Percentiles rank a stretch among this genome's conserved stretches.
Conservation (phyloP, 2,329 filamentous ascomycete species). For the Hypocreales sp. region DNA sequence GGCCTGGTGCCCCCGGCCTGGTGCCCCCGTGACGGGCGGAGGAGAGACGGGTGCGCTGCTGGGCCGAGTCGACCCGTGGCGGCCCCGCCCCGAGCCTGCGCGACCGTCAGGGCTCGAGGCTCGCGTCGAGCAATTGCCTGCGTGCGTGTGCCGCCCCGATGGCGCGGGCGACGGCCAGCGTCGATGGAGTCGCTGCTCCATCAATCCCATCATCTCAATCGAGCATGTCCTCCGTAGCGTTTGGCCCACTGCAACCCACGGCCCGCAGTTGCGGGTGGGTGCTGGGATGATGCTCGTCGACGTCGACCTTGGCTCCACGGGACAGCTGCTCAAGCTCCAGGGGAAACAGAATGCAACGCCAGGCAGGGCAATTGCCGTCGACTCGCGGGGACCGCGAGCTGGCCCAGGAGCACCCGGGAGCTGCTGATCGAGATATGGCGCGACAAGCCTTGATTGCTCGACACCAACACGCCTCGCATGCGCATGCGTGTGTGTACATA, state of each 20-base stretch:
- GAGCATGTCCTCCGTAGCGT: neutral
- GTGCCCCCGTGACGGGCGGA: no score
- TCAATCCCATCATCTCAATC: neutral
- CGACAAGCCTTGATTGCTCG: no score
- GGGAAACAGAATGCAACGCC: constrained; percentile 1
- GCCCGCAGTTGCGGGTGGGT: constrained; percentile 3
- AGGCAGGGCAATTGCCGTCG: neutral
- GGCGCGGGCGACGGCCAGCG: neutral
- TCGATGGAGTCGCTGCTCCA: neutral
- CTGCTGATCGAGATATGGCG: no score
- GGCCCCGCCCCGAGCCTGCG: no score
- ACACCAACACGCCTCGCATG: neutral
- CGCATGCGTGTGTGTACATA: no score
- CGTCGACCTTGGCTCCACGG: neutral
- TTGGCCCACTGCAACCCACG: constrained; percentile 1
- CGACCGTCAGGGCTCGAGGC: no score
- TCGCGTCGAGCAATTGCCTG: no score
- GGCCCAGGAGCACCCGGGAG: no score
- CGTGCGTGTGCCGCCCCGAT: neutral
- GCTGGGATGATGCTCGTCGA: constrained; percentile 2
- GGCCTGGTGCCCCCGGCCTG: no score
- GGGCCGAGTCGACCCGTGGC: no score
- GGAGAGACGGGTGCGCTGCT: no score
- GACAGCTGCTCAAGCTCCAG: neutral
- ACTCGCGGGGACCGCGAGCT: no score